phyloP scores from a whole-genome alignment of 2,329 filamentous ascomycete genomes.

The Phialocephala sp. region DNA sequence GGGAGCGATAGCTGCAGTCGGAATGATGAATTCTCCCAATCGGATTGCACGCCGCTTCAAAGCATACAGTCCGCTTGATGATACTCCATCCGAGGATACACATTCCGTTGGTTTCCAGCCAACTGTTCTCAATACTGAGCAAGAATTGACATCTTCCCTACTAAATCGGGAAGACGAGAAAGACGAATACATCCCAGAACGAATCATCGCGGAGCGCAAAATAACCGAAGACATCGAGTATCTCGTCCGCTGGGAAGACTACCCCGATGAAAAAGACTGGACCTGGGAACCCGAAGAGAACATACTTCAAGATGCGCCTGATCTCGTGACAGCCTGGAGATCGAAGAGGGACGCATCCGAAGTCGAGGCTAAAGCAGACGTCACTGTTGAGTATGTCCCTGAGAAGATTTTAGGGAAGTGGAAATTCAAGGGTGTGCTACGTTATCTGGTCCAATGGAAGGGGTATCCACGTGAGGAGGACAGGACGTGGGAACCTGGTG shows the following conservation, averaged over 20 bases:
- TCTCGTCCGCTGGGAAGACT: constrained; percentile 32
- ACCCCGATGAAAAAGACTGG: constrained; percentile 29
- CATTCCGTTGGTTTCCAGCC: too few species aligned
- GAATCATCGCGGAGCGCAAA: constrained; percentile 24
- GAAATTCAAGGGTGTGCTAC: constrained; percentile 22
- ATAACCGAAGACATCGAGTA: constrained; percentile 22
- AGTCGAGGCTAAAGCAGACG: background rate
- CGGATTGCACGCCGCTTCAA: too few species aligned
- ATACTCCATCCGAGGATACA: too few species aligned
- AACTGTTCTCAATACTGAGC: background rate
- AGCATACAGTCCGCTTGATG: too few species aligned
- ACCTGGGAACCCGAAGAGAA: constrained; percentile 28
- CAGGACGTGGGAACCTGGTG: constrained; percentile 34
- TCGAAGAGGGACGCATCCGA: constrained; percentile 6
- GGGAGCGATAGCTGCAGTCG: too few species aligned
- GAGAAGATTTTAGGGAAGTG: constrained; percentile 29
- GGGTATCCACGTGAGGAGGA: constrained; percentile 28
- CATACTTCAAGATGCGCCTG: constrained; percentile 22
- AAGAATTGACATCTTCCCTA: background rate
- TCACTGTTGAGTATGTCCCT: constrained; percentile 16
- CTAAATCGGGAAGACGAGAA: background rate
- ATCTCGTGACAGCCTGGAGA: constrained; percentile 26
- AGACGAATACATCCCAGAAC: constrained; percentile 17
- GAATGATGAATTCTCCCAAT: too few species aligned
- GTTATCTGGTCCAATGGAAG: constrained; percentile 33